phyloP scores from a whole-genome alignment of 2,329 filamentous ascomycete genomes.

The Fusarium algeriense region DNA sequence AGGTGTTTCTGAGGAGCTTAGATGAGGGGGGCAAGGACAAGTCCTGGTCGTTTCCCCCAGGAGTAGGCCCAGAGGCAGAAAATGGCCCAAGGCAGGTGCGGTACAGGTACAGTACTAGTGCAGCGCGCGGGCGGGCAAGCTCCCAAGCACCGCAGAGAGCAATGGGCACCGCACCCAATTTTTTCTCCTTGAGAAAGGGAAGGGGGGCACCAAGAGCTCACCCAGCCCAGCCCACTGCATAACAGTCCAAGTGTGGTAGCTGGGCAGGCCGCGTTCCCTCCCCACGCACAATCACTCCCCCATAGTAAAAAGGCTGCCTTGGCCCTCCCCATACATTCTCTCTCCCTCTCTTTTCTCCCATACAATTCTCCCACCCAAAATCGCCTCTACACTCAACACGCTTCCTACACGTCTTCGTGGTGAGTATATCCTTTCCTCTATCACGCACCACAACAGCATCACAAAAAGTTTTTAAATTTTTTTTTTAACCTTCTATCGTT shows the following conservation, averaged over 20 bases:
- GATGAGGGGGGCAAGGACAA: constrained; percentile 42
- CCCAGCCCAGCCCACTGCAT: constrained; percentile 37
- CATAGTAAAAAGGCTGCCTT: constrained; percentile 74
- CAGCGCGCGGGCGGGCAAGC: constrained; percentile 28
- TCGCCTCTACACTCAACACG: constrained; percentile 57
- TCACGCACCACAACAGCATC: constrained; percentile 47
- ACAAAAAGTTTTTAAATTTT: constrained; percentile 42
- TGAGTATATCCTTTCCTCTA: constrained; percentile 61
- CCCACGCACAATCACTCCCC: constrained; percentile 69
- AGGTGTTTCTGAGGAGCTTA: constrained; percentile 39
- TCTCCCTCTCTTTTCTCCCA: constrained; percentile 69
- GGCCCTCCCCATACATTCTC: constrained; percentile 66
- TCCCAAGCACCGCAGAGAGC: constrained; percentile 38
- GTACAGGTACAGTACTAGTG: constrained; percentile 43
- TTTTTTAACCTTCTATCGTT: constrained; percentile 49
- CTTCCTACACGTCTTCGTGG: constrained; percentile 56
- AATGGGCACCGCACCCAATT: constrained; percentile 47
- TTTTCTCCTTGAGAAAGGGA: constrained; percentile 34
- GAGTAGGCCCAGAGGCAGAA: constrained; percentile 28
- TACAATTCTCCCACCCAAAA: constrained; percentile 70
- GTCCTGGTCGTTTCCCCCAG: constrained; percentile 37
- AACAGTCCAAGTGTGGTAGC: constrained; percentile 47
- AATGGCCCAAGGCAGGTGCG: constrained; percentile 37
- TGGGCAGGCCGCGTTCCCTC: constrained; percentile 48
- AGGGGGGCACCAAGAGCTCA: constrained; percentile 43